phyloP scores from a whole-genome alignment of 2,329 filamentous ascomycete species.

The Paecilomyces sp. region DNA sequence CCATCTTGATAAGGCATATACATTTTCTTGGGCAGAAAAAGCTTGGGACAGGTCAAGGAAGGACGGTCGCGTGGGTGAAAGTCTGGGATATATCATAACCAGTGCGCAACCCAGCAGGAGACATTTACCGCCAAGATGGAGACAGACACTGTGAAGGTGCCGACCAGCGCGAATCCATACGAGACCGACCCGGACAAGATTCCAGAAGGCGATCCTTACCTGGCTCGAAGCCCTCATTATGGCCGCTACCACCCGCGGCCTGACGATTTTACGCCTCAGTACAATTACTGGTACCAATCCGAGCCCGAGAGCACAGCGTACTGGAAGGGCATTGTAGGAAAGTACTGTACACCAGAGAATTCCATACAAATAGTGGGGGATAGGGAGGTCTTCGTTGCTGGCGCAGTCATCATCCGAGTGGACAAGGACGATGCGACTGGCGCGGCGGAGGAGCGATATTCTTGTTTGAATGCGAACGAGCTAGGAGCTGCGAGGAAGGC shows the following conservation, averaged over 20 bases:
- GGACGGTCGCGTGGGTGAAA: not conserved
- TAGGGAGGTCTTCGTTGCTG: slow-evolving; percentile 27
- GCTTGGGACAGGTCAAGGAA: not conserved
- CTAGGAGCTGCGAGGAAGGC: slow-evolving; percentile 26
- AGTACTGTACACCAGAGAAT: slow-evolving; percentile 23
- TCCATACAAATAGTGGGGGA: slow-evolving; percentile 21
- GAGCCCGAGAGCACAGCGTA: slow-evolving; percentile 23
- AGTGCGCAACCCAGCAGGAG: not conserved
- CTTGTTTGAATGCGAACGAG: slow-evolving; percentile 31
- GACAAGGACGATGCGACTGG: slow-evolving; percentile 21
- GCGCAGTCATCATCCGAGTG: slow-evolving; percentile 30
- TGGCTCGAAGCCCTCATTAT: slow-evolving; percentile 23
- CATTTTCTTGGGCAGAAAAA: not conserved
- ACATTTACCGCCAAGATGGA: not conserved
- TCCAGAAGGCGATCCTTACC: slow-evolving; percentile 25
- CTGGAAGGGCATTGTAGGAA: slow-evolving; percentile 27
- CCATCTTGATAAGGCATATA: not conserved
- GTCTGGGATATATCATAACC: not conserved
- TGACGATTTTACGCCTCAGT: slow-evolving; percentile 29
- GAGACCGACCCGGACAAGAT: slow-evolving; percentile 25
- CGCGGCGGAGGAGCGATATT: slow-evolving; percentile 21
- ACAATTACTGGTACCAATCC: slow-evolving; percentile 24
- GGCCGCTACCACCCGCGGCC: slow-evolving; percentile 25
- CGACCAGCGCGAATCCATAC: slow-evolving; percentile 21
- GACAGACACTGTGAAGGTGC: slow-evolving; percentile 2